Conservation (phyloP, 2,329 filamentous ascomycete species). For the Zasmidium angulare region DNA sequence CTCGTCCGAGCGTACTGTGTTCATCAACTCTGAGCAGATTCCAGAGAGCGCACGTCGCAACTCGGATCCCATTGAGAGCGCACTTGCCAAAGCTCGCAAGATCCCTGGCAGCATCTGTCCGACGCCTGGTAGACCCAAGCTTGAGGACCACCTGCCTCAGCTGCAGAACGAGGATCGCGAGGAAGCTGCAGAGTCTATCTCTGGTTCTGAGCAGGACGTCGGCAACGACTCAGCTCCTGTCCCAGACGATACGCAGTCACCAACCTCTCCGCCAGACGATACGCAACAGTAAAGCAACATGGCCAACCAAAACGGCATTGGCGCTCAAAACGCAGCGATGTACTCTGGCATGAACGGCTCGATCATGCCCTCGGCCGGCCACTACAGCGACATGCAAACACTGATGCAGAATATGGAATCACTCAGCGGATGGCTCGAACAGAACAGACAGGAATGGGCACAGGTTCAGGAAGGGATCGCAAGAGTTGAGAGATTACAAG, state of each 20-base stretch:
- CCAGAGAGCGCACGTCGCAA: too few relatives aligned
- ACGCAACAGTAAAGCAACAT: slow-evolving; percentile 15
- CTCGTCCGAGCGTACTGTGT: too few relatives aligned
- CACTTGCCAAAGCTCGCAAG: too few relatives aligned
- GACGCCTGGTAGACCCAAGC: too few relatives aligned
- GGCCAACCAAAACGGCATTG: slow-evolving; percentile 30
- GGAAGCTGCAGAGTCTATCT: too few relatives aligned
- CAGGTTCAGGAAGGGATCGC: slow-evolving; percentile 34
- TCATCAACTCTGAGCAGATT: too few relatives aligned
- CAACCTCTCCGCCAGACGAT: background rate
- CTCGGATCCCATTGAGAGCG: too few relatives aligned
- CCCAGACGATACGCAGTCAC: background rate
- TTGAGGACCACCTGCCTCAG: too few relatives aligned
- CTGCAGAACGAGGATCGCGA: too few relatives aligned
- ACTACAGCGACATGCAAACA: slow-evolving; percentile 40
- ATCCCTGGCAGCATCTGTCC: too few relatives aligned
- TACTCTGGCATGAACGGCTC: slow-evolving; percentile 29
- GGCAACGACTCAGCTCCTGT: background rate
- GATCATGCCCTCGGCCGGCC: slow-evolving; percentile 38
- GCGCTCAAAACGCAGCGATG: slow-evolving; percentile 27
- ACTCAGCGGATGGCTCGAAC: slow-evolving; percentile 35
- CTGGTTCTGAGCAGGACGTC: too few relatives aligned
- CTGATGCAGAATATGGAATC: slow-evolving; percentile 39
- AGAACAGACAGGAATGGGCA: slow-evolving; percentile 37
- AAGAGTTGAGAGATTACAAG: slow-evolving; percentile 30